Conservation (phyloP, 495 filamentous ascomycete genomes). For the Annulohypoxylon nitens region DNA sequence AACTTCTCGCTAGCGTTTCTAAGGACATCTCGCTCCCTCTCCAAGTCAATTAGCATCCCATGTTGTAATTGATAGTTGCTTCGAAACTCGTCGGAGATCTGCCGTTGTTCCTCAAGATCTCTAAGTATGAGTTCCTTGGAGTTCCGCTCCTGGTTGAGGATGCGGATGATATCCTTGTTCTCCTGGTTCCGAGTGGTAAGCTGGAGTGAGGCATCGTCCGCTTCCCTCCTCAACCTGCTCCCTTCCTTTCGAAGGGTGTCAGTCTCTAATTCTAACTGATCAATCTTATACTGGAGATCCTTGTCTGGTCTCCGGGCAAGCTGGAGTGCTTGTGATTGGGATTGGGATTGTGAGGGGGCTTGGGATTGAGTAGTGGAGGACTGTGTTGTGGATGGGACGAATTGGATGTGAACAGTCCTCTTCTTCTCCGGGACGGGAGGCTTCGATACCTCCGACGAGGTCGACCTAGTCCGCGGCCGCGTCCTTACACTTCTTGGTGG, state of each 20-base stretch:
- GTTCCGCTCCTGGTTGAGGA: constrained; percentile 46
- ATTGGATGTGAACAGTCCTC: constrained; percentile 54
- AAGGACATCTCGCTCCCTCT: constrained; percentile 57
- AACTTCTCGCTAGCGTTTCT: constrained; percentile 49
- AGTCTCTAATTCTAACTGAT: constrained; percentile 59
- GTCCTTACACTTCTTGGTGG: constrained; percentile 49
- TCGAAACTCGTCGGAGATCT: constrained; percentile 59
- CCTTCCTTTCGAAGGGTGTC: constrained; percentile 54
- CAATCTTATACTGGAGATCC: constrained; percentile 55
- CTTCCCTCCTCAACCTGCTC: constrained; percentile 50
- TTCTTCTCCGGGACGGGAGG: constrained; percentile 50
- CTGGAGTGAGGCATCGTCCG: constrained; percentile 51
- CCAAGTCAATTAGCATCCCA: constrained; percentile 54
- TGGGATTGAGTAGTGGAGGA: constrained; percentile 28
- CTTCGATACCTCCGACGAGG: constrained; percentile 47
- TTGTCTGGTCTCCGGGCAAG: constrained; percentile 50
- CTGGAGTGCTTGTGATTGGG: constrained; percentile 45
- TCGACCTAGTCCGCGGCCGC: constrained; percentile 46
- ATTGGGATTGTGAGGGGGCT: constrained; percentile 24
- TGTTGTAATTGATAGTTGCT: constrained; percentile 57
- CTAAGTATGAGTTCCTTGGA: constrained; percentile 50
- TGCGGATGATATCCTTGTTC: constrained; percentile 48
- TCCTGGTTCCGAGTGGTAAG: constrained; percentile 43
- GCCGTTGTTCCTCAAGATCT: constrained; percentile 58
- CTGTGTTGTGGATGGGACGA: constrained; percentile 40